Evolutionary conservation across 108 stramenopile species (phyloP).

Genomic region (Cylindrotheca closterium): DNA sequence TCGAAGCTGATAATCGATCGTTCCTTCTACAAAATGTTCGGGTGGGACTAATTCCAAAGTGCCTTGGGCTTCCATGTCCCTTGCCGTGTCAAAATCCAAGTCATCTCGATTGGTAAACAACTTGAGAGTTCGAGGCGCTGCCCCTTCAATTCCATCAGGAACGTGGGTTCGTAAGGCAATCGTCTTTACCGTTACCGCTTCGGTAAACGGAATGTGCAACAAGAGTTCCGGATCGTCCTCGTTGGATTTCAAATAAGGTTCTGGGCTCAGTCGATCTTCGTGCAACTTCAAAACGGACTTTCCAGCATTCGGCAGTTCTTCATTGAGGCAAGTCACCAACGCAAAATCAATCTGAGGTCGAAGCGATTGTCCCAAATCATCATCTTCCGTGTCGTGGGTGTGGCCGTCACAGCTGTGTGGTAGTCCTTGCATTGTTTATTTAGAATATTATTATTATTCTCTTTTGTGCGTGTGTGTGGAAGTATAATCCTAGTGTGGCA

Average conservation of each 20-base stretch:
- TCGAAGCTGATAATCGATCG: slow-evolving; percentile 81
- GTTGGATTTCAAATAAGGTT: slow-evolving; percentile 59
- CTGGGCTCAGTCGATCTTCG: slow-evolving; percentile 62
- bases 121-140: slow-evolving; percentile 58
- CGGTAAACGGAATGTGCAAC: slow-evolving; percentile 73
- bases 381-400: slow-evolving; percentile 75
- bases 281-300: slow-evolving; percentile 68
- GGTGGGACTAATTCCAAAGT: slow-evolving; percentile 66
- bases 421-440: too few species aligned
- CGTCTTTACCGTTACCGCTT: slow-evolving; percentile 67
- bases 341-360: slow-evolving; percentile 70
- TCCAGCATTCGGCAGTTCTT: slow-evolving; percentile 55
- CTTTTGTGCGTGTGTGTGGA: too few species aligned
- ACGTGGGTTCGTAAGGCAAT: slow-evolving; percentile 43
- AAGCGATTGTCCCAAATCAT: slow-evolving; percentile 70
- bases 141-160: slow-evolving; percentile 4
- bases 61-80: slow-evolving; percentile 61
- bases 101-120: slow-evolving; percentile 75
- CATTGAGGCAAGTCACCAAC: slow-evolving; percentile 74
- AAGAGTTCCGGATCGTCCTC: slow-evolving; percentile 84
- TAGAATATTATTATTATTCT: too few species aligned
- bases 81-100: slow-evolving; percentile 83
- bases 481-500: too few species aligned
- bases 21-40: slow-evolving; percentile 66
- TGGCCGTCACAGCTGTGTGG: slow-evolving; percentile 73